These are phyloP conservation scores for Croton setiger DNA, from an alignment of 441 rosid genomes.

Conservation along the genomic window DNA sequence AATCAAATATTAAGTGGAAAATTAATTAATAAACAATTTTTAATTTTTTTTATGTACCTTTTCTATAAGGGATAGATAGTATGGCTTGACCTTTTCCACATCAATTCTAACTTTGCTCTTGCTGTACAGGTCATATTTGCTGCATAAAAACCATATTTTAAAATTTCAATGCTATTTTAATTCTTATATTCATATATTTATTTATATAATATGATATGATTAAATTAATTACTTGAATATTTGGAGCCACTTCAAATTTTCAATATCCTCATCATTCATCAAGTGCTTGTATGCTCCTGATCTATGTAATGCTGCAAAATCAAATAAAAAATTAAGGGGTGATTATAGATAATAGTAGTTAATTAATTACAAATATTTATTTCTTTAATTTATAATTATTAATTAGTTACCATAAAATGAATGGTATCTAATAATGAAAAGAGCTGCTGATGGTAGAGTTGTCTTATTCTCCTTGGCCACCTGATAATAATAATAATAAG, in stretches of 20 bases:
- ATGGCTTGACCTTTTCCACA: conserved; percentile 78
- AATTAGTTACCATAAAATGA: conserved; percentile 66
- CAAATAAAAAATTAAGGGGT: not conserved
- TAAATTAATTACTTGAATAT: conserved; percentile 85
- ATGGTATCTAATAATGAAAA: conserved; percentile 79
- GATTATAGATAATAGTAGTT: no score
- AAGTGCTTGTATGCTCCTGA: conserved; percentile 67
- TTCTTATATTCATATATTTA: no score
- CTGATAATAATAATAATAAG: conserved; percentile 36
- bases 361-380: not conserved
- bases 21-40: not conserved
- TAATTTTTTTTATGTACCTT: conserved; percentile 46
- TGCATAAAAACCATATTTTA: conserved; percentile 14
- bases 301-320: conserved; percentile 59
- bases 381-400: not conserved
- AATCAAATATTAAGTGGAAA: no score
- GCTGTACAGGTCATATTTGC: conserved; percentile 92
- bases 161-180: not conserved
- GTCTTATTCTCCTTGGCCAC: conserved; percentile 70
- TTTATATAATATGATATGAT: no score
- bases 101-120: conserved; percentile 77
- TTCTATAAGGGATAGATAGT: conserved; percentile 65
- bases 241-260: conserved; percentile 73
- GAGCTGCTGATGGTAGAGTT: conserved; percentile 71
- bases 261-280: conserved; percentile 80